Base-by-base conservation (phyloP, 108 stramenopile species). In the Discostella stelligeroides region DNA sequence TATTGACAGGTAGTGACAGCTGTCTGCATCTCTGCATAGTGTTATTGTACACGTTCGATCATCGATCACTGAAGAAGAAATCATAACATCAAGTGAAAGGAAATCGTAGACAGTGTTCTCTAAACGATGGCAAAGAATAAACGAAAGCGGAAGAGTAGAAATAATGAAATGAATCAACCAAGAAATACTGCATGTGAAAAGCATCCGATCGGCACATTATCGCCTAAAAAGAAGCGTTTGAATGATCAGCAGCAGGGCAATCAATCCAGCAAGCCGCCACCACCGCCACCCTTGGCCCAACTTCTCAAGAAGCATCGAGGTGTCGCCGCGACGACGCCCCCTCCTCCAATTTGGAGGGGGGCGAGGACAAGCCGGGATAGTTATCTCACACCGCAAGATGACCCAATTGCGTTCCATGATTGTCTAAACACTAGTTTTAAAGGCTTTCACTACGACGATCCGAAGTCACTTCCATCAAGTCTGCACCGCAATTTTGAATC, bases 361-460 rank as follows among this genome's bases (percentile, higher is more conserved):
- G 54, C 25, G 25, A 51, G 17, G 0, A 48, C 30, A 13, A 66
- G 60, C 12, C 34, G 6, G 6, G 5, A 34, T 34, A 34, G 34
- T 24, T 85, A 75, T 58, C 56, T 87, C 17, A 85, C 86, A 1
- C 65, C 80, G 5, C 30, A 72, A 8, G 75, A 85, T 20, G 62
- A 68, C 28, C 60, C 60, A 30, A 18, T 28, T 0, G 66, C 60
- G 12, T 88, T 85, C 66, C 41, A 84, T 17, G 62, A 61, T 38
- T 75, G 76, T 55, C 50, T 85, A 9, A 54, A 57, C 13, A 74
- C 83, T 18, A 81, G 84, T 45, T 88, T 79, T 70, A 20, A 55
- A 17, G 87, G 87, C 40, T 85, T 88, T 66, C 47, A 47, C 12
- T 78, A 76, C 47, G 66, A 84, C 41, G 15, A 57, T 27, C 85